Conservation (phyloP, 495 filamentous ascomycete species). For the Neohortaea acidophila region DNA sequence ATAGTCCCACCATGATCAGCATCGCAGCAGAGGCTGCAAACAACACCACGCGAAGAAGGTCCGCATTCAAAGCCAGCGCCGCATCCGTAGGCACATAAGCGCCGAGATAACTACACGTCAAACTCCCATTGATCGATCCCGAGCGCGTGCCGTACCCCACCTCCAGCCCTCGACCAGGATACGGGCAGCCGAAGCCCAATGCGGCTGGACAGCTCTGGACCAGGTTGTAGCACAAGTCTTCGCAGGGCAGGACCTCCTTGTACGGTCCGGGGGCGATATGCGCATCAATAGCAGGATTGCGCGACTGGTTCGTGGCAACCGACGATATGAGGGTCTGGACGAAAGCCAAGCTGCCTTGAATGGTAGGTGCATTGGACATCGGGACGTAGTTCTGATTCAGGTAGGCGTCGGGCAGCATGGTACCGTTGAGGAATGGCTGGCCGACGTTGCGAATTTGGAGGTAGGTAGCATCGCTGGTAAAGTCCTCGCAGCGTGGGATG, state of each 20-base stretch:
- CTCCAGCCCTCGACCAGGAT: constrained; percentile 36
- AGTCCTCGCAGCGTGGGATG: constrained; percentile 84
- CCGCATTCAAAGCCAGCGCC: not conserved
- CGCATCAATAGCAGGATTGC: constrained; percentile 43
- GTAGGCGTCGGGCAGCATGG: constrained; percentile 28
- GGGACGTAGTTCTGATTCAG: constrained; percentile 21
- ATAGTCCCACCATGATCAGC: too few relatives aligned
- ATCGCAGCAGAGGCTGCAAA: too few relatives aligned
- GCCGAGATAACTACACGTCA: constrained; percentile 45
- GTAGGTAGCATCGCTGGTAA: constrained; percentile 37
- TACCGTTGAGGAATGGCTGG: constrained; percentile 17
- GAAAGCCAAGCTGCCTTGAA: constrained; percentile 10
- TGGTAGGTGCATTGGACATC: constrained; percentile 17
- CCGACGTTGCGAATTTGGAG: constrained; percentile 53
- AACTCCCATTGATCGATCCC: constrained; percentile 24
- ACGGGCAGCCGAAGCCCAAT: constrained; percentile 66
- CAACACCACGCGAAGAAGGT: too few relatives aligned
- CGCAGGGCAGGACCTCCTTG: constrained; percentile 79
- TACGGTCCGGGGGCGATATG: constrained; percentile 71
- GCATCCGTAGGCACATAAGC: constrained; percentile 21
- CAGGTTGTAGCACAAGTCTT: constrained; percentile 67
- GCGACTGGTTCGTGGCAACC: constrained; percentile 13
- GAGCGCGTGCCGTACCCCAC: constrained; percentile 46
- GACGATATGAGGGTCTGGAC: constrained; percentile 12
- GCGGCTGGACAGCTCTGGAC: constrained; percentile 70